Evolutionary conservation across 768 basidiomycete genomes (phyloP), one percentile per base, ranked within the genome.

Genomic region (Fomitopsis pulvina): DNA sequence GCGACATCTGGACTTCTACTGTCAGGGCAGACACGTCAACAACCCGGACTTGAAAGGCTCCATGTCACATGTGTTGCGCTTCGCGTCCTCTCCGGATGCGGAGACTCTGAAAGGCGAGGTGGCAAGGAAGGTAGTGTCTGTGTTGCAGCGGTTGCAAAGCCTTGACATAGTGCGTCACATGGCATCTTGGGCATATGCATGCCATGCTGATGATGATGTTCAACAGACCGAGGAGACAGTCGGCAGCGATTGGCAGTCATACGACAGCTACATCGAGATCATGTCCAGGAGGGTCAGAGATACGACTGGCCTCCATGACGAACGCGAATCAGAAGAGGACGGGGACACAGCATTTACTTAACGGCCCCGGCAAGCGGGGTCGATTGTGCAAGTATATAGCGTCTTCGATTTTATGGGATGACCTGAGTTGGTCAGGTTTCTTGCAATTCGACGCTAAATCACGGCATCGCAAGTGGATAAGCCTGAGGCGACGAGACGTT

Each of bases 1-100:
- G 85, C 76, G 89, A 14, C 92, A 94, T 59, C 60, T 90, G 25
- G 73, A 78, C 12, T 81, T 82, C 60, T 93, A 86, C 64, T 63
- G 73, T 32, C 71, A 75, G 46, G 63, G 65, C 47, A 50, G 66
- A n/a, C 66, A 64, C 45, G 34, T 60, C 60, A 65, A 63, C 57
- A 68, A 57, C 42, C 71, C 62, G 14, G 74, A 70, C 47, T 66
- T 77, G 30, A 70, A 76, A 48, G 66, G 68, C 32, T 69, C 74
- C 25, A 64, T 67, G 1, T 53, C 69, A 55, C 60, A 74, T 63
- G 73, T 76, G 4, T 72, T 83, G 71, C 78, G 83, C 27, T 68
- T 83, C 29, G 62, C 83, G 41, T 71, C 81, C 0, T 71, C 75
- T 7, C 69, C 79, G 14, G 80, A 85, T 46, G 73, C 75, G n/a